These are phyloP conservation scores for Aspergillus phoenicis DNA, from an alignment of 2,329 filamentous ascomycete species.

Conservation along the genomic window DNA sequence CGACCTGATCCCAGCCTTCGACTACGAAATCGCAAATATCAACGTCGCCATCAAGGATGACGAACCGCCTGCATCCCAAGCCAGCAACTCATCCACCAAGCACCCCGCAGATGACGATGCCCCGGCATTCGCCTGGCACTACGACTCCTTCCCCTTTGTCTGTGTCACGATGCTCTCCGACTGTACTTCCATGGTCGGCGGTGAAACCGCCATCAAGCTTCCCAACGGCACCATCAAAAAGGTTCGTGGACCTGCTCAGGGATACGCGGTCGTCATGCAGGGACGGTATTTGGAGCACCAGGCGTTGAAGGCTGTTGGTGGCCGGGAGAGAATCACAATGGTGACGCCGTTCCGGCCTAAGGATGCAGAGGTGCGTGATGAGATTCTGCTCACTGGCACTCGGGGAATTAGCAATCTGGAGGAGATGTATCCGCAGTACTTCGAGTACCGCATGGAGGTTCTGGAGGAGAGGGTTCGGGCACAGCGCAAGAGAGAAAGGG, in stretches of 20 bases:
- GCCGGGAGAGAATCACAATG: constrained; percentile 6
- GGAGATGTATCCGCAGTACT: constrained; percentile 61
- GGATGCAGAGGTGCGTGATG: constrained; percentile 56
- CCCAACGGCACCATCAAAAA: neutral
- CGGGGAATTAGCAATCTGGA: constrained; percentile 58
- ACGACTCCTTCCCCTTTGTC: constrained; percentile 67
- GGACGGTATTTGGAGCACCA: constrained; percentile 9
- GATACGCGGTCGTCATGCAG: constrained; percentile 6
- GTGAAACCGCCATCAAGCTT: constrained; percentile 50
- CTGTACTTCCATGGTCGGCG: constrained; percentile 63
- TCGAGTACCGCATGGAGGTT: constrained; percentile 61
- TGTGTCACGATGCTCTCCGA: constrained; percentile 67
- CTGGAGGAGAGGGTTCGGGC: constrained; percentile 57
- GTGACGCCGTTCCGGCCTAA: constrained; percentile 55
- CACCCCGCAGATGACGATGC: neutral
- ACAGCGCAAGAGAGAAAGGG: constrained; percentile 43
- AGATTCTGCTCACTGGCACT: constrained; percentile 60
- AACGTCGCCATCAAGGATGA: constrained; percentile 52
- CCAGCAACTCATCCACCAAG: neutral
- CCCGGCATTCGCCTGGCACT: constrained; percentile 14
- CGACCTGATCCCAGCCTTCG: constrained; percentile 59
- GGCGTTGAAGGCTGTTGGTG: neutral
- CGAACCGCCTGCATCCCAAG: too few species aligned
- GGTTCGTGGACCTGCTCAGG: constrained; percentile 3
- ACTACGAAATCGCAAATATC: constrained; percentile 62